Base-by-base conservation (phyloP, 2,329 filamentous ascomycete genomes). In the Arachnopeziza araneosa region DNA sequence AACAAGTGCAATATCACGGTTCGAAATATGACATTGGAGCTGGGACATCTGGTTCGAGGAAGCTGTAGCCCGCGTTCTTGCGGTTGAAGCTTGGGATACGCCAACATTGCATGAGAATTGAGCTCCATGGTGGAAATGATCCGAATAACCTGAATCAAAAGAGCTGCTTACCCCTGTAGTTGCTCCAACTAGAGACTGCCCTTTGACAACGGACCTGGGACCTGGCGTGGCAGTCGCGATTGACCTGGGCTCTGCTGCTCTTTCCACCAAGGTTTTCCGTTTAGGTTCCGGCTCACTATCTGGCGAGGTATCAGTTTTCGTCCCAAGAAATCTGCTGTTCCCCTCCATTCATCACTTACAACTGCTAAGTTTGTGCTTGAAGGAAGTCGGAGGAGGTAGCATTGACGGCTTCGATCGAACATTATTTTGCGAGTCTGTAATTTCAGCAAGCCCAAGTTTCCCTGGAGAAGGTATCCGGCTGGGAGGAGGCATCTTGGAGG, bases 341-440 rank as follows among this genome's bases (percentile, higher is more conserved):
- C 19, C 44, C 8, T 57, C 54, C 12, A 44, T 57, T 52, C 12
- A 44, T 19, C 36, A 44, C 36, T 44, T 44, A 44, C 36, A 44
- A 19, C 36, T 12, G 17, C 7, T 21, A 32, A 66, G 30, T 59
- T 77, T 77, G 65, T 84, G 80, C 74, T 87, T 87, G 62, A 80
- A 59, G 14, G 74, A 75, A 0, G 70, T 68, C 62, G 77, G 66
- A 10, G 77, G 70, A 12, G 76, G 74, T 36, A 77, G 74, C 56
- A 75, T 75, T 48, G 75, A 75, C 0, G 77, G 70, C 55, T 79
- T 79, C 22, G 74, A 71, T 55, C 83, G 80, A 51, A 79, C 72
- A 70, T 88, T 87, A 73, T 75, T 77, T 68, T 87, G 82, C n/a
- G 84, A 85, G 8, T 85, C 81, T 68, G 76, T 79, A 65, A 84